Evolutionary conservation across 805 yeast species (phyloP).

Genomic region (Yarrowia hollandica): DNA sequence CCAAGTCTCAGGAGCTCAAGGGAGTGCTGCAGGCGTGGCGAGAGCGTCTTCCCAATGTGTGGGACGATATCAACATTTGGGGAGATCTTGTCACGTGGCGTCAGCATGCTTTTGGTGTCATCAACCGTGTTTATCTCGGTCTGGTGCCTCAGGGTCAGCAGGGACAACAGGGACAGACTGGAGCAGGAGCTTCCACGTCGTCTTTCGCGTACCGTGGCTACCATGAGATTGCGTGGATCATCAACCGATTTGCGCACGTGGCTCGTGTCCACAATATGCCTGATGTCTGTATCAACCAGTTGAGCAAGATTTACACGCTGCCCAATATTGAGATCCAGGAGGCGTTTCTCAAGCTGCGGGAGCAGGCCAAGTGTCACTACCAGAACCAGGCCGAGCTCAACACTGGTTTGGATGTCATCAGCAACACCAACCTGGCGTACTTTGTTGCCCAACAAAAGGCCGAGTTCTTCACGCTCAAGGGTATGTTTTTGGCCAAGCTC

Average conservation of each 20-base stretch:
- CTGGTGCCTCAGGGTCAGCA: slow-evolving; percentile 57
- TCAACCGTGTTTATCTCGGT: slow-evolving; percentile 91
- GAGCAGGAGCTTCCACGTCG: slow-evolving; percentile 53
- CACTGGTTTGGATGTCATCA: slow-evolving; percentile 94
- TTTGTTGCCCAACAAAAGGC: slow-evolving; percentile 98
- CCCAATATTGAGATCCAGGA: slow-evolving; percentile 99
- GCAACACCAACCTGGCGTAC: slow-evolving; percentile 92
- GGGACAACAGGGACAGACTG: slow-evolving; percentile 50
- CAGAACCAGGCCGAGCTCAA: slow-evolving; percentile 87
- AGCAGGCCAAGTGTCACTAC: slow-evolving; percentile 96
- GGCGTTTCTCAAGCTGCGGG: slow-evolving; percentile 91
- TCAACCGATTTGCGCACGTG: slow-evolving; percentile 96
- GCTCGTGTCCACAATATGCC: slow-evolving; percentile 97
- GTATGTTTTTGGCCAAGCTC: slow-evolving; percentile 92
- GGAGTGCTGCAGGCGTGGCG: slow-evolving; percentile 97
- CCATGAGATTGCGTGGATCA: slow-evolving; percentile 99
- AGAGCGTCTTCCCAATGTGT: slow-evolving; percentile 89
- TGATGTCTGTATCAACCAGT: slow-evolving; percentile 90
- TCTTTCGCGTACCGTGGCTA: slow-evolving; percentile 97
- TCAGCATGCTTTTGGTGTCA: slow-evolving; percentile 95
- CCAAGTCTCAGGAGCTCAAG: slow-evolving; percentile 90
- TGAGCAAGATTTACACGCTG: slow-evolving; percentile 88
- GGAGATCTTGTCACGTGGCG: slow-evolving; percentile 98
- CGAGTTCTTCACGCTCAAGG: slow-evolving; percentile 94
- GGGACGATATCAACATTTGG: slow-evolving; percentile 99